Base-by-base conservation (phyloP, 2,329 filamentous ascomycete species). In the Colletotrichum tropicicola region DNA sequence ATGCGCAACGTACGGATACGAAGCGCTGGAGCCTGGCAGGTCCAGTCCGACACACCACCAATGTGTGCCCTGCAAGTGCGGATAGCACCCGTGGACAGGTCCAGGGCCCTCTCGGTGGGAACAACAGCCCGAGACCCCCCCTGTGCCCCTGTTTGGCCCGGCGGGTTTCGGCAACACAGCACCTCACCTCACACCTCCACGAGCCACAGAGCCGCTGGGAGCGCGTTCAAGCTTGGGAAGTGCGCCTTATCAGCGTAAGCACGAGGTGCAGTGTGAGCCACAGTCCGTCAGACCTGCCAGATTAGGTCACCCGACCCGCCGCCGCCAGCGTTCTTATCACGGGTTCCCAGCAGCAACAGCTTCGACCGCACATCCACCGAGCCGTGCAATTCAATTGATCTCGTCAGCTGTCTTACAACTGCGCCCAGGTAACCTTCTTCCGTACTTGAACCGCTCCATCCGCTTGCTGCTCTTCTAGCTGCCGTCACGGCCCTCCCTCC, bases 301-400 rank as follows among this genome's bases (percentile, higher is more conserved):
- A 66, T 66, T 66, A 63, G 63, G 63, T 66, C 63, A 66, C 59
- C 63, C 52, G 63, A 66, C 63, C 63, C 59, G 63, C 59, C 64
- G 60, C 39, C 15, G 39, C 12, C 39, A 17, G 23, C 52, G 49
- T 57, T 47, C 61, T 67, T 67, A 67, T 67, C 65, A 66, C 65
- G 65, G 52, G 62, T 66, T 66, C 47, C 62, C 28, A 57, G 48
- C 37, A 66, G 19, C 59, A 59, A 64, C 59, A 65, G 63, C 63
- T 66, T 65, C 53, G 28, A 52, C 44, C 63, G 39, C 52, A 57
- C 65, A 62, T 43, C 62, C 23, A 53, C 57, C 53, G 15, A 53
- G 52, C 51, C 59, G 53, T 65, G 52, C 53, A 41, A 52, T 48
- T 49, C 62, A 66, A 67, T 67, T 66, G 56, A 66, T 56, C 57